Evolutionary conservation across 345 rosid genomes (phyloP).

Genomic region (Fremontodendron californicum): DNA sequence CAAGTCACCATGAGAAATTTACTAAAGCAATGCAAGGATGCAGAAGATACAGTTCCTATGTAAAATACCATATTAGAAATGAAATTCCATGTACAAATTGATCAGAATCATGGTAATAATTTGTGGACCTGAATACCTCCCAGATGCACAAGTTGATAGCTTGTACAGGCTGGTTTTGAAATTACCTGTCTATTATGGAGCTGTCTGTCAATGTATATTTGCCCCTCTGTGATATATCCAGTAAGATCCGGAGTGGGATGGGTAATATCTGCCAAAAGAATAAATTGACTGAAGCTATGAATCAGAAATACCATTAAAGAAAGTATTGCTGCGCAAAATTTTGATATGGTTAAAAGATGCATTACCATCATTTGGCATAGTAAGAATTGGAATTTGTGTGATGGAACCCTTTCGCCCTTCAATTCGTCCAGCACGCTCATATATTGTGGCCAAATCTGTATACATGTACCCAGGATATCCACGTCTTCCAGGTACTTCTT

Average conservation of each 20-base stretch:
- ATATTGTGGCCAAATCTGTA: conserved; percentile 95
- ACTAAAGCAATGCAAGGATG: neutral
- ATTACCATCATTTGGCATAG: conserved; percentile 98
- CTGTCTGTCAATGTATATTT: conserved; percentile 79
- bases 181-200: conserved; percentile 78
- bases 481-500: conserved; percentile 99
- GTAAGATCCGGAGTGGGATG: conserved; percentile 99
- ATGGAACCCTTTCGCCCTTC: conserved; percentile 97
- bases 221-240: conserved; percentile 96
- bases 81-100: neutral
- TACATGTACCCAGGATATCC: conserved; percentile 99
- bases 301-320: neutral
- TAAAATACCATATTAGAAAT: neutral
- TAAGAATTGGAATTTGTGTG: conserved; percentile 95
- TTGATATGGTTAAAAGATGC: conserved; percentile 1
- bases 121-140: neutral
- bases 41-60: neutral
- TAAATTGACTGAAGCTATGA: neutral
- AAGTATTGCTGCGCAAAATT: neutral
- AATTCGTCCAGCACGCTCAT: conserved; percentile 96
- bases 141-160: neutral
- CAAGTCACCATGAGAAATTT: neutral
- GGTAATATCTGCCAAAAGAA: conserved; percentile 65
- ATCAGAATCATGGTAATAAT: neutral
- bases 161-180: neutral